Percentiles rank a stretch among this genome's conserved stretches.
phyloP scores from a whole-genome alignment of 1,284 basidiomycete species.

The Cutaneotrichosporon cyanovorans region DNA sequence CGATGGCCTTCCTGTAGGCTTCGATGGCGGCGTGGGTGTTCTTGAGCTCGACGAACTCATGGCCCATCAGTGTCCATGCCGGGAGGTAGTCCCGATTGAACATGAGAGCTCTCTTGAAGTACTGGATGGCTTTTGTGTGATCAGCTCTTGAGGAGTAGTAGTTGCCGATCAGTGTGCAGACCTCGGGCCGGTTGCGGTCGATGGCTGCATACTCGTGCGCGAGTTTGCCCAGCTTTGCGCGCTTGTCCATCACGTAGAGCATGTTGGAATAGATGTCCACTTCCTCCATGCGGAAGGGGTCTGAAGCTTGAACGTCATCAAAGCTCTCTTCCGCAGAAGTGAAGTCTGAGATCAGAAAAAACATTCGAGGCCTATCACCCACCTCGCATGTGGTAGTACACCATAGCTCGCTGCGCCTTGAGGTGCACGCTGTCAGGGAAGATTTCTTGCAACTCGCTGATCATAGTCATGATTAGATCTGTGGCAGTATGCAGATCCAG shows the following conservation, averaged over 20 bases:
- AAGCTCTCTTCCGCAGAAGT: constrained; percentile 74
- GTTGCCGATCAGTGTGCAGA: constrained; percentile 92
- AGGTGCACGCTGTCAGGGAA: constrained; percentile 83
- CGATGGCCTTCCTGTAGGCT: constrained; percentile 90
- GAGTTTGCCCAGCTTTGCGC: constrained; percentile 77
- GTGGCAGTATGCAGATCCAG: constrained; percentile 85
- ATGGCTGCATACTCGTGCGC: constrained; percentile 83
- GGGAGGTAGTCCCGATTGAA: constrained; percentile 89
- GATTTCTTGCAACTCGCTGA: constrained; percentile 67
- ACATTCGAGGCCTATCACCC: constrained; percentile 23
- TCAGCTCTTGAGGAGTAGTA: constrained; percentile 89
- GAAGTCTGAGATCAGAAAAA: constrained; percentile 57
- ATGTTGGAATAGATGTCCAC: constrained; percentile 97
- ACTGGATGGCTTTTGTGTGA: constrained; percentile 91
- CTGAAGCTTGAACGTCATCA: constrained; percentile 66
- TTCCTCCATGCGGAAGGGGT: constrained; percentile 88
- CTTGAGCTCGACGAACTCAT: constrained; percentile 98
- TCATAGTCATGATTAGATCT: constrained; percentile 62
- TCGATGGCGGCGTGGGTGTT: constrained; percentile 98
- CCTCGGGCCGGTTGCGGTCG: constrained; percentile 85
- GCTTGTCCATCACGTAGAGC: constrained; percentile 87
- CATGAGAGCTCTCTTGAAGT: constrained; percentile 87
- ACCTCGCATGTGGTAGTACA: constrained; percentile 87
- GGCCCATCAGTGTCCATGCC: constrained; percentile 99
- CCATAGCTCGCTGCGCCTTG: constrained; percentile 73